These are phyloP conservation scores for Cyberlindnera veronae DNA, from an alignment of 805 yeast genomes.

Conservation along the genomic window DNA sequence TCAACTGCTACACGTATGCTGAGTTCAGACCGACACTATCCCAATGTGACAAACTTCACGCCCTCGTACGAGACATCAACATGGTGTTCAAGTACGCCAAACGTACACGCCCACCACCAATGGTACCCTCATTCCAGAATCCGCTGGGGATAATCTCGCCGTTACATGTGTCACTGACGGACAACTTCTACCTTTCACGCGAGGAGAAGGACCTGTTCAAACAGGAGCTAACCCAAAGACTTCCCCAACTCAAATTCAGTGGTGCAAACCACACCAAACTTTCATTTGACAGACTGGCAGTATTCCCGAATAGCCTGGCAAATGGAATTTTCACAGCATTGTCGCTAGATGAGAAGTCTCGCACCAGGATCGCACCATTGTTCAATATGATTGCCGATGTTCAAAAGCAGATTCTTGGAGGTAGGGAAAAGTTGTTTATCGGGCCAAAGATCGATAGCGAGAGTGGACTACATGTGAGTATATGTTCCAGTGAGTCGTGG, in stretches of 20 bases:
- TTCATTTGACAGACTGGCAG: constrained; percentile 9
- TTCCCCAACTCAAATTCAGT: not conserved
- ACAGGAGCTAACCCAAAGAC: not conserved
- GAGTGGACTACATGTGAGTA: constrained; percentile 17
- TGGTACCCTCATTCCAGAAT: constrained; percentile 9
- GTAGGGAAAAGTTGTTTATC: not conserved
- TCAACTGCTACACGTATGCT: constrained; percentile 9
- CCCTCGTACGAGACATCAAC: constrained; percentile 3
- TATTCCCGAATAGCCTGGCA: constrained; percentile 10
- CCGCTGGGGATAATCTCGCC: constrained; percentile 5
- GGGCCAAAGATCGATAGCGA: constrained; percentile 8
- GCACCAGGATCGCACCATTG: constrained; percentile 6
- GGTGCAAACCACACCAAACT: not conserved
- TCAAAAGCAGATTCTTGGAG: not conserved
- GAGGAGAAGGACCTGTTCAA: constrained; percentile 5
- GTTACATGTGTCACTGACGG: constrained; percentile 17
- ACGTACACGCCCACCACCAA: constrained; percentile 3
- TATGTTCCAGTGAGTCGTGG: constrained; percentile 2
- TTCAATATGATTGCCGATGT: constrained; percentile 6
- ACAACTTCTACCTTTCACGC: constrained; percentile 11
- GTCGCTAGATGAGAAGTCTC: constrained; percentile 7
- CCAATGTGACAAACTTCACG: constrained; percentile 1
- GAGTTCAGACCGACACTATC: constrained; percentile 8
- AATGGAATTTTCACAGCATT: constrained; percentile 7
- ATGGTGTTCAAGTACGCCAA: constrained; percentile 15